phyloP scores from a whole-genome alignment of 768 basidiomycete species.

The Mrakia hoshinonis region DNA sequence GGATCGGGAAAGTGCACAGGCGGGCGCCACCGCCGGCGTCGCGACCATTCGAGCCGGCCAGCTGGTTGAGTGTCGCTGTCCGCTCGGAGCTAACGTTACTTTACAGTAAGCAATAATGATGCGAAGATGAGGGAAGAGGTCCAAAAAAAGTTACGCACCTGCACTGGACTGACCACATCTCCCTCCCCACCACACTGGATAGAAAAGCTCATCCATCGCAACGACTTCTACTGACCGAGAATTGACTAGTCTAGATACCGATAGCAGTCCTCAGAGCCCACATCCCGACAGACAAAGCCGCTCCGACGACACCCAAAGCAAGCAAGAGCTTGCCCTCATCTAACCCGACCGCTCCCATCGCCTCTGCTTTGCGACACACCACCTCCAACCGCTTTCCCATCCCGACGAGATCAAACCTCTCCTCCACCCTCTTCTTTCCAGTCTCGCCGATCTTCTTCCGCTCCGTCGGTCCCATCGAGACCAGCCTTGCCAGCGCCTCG shows the following conservation, averaged over 20 bases:
- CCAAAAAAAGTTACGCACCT: not conserved
- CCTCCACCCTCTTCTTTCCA: conserved; percentile 55
- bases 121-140: not conserved
- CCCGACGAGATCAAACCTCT: conserved; percentile 61
- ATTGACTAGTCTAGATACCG: not conserved
- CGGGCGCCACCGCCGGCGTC: too few relatives aligned
- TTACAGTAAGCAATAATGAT: not conserved
- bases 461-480: conserved; percentile 40
- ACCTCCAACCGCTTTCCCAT: conserved; percentile 38
- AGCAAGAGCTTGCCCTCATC: conserved; percentile 17
- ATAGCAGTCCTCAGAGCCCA: not conserved
- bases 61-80: too few relatives aligned
- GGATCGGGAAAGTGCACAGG: not conserved
- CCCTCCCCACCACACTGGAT: too few relatives aligned
- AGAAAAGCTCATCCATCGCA: not conserved
- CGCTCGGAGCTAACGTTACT: not conserved
- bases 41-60: too few relatives aligned
- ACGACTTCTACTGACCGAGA: not conserved
- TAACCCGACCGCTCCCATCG: conserved; percentile 29
- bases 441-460: conserved; percentile 49
- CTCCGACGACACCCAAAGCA: not conserved
- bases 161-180: not conserved
- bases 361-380: conserved; percentile 35
- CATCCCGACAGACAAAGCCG: not conserved
- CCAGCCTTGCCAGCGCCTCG: conserved; percentile 54